Conservation (phyloP, 345 rosid species). For the Heritiera fomes region DNA sequence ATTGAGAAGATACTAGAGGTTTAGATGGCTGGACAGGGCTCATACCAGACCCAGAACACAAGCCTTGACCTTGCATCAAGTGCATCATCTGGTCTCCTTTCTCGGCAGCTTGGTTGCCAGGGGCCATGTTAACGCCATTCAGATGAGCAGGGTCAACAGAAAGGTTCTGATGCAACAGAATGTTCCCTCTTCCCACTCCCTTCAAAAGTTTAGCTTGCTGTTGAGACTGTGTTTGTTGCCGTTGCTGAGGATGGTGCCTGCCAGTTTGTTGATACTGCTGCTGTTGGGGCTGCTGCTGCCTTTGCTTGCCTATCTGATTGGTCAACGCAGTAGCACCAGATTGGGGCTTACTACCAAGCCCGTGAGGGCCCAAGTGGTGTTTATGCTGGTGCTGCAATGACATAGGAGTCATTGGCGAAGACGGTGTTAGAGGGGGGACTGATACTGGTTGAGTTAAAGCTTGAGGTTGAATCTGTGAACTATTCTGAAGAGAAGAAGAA, state of each 20-base stretch:
- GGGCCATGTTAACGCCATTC: slow-evolving; percentile 61
- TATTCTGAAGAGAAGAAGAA: slow-evolving; percentile 68
- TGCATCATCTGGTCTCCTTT: slow-evolving; percentile 67
- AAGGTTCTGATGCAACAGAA: slow-evolving; percentile 62
- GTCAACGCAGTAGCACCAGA: slow-evolving; percentile 53
- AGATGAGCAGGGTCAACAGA: slow-evolving; percentile 64
- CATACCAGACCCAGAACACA: slow-evolving; percentile 54
- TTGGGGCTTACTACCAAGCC: slow-evolving; percentile 56
- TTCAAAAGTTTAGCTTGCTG: slow-evolving; percentile 72
- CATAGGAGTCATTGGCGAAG: slow-evolving; percentile 62
- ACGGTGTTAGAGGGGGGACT: slow-evolving; percentile 43
- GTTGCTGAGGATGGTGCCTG: slow-evolving; percentile 86
- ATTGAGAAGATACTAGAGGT: slow-evolving; percentile 52
- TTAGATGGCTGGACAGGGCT: slow-evolving; percentile 63
- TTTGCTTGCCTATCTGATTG: slow-evolving; percentile 84
- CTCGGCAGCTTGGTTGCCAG: slow-evolving; percentile 63
- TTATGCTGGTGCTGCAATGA: slow-evolving; percentile 64
- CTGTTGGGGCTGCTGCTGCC: slow-evolving; percentile 67
- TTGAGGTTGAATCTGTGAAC: slow-evolving; percentile 67
- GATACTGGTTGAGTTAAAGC: slow-evolving; percentile 57
- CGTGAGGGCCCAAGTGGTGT: slow-evolving; percentile 62
- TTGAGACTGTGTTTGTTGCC: slow-evolving; percentile 58
- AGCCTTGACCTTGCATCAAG: slow-evolving; percentile 64
- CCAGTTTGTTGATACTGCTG: slow-evolving; percentile 81
- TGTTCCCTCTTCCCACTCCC: slow-evolving; percentile 86